These are phyloP conservation scores for Basipetospora sp. DNA, from an alignment of 2,329 filamentous ascomycete genomes.

Conservation along the genomic window DNA sequence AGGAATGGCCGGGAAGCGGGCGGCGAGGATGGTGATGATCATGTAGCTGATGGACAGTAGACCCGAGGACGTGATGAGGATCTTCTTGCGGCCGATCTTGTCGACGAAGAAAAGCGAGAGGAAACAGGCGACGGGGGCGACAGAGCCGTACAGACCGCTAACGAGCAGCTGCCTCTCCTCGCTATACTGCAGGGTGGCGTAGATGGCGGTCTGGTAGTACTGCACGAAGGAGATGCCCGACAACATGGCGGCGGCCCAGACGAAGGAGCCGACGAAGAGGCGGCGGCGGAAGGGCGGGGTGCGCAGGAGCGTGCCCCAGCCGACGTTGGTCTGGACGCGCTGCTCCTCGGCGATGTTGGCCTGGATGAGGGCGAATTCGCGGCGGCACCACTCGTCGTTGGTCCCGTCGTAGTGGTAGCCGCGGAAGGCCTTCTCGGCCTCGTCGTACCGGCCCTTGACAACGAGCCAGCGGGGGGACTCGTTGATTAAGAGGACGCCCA, in stretches of 20 bases:
- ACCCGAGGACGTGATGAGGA: conserved; percentile 21
- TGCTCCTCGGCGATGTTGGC: conserved; percentile 22
- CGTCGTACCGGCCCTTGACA: conserved; percentile 24
- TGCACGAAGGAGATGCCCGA: conserved; percentile 28
- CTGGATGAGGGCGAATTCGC: conserved; percentile 21
- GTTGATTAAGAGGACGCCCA: conserved; percentile 28
- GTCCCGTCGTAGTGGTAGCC: conserved; percentile 38
- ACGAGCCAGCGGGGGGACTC: conserved; percentile 34
- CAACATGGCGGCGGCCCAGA: conserved; percentile 27
- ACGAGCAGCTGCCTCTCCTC: conserved; percentile 23
- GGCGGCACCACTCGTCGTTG: conserved; percentile 25
- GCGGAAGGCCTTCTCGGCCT: conserved; percentile 28
- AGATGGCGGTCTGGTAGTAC: conserved; percentile 27
- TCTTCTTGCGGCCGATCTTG: conserved; percentile 20
- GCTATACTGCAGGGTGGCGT: conserved; percentile 23
- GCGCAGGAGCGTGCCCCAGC: conserved; percentile 20
- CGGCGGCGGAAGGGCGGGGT: conserved; percentile 21
- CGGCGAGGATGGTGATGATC: conserved; percentile 25
- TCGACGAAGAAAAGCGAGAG: conserved; percentile 25
- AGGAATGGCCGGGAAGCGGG: conserved; percentile 20
- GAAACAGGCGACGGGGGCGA: conserved; percentile 23
- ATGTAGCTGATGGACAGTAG: conserved; percentile 22
- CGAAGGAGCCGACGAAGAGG: conserved; percentile 24
- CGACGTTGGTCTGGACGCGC: conserved; percentile 14
- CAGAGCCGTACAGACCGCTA: conserved; percentile 24